A percentile compares a stretch with the other conserved stretches of the same genome.
Conservation (phyloP, 129 eudicot species). For the Sambucus nigra region DNA sequence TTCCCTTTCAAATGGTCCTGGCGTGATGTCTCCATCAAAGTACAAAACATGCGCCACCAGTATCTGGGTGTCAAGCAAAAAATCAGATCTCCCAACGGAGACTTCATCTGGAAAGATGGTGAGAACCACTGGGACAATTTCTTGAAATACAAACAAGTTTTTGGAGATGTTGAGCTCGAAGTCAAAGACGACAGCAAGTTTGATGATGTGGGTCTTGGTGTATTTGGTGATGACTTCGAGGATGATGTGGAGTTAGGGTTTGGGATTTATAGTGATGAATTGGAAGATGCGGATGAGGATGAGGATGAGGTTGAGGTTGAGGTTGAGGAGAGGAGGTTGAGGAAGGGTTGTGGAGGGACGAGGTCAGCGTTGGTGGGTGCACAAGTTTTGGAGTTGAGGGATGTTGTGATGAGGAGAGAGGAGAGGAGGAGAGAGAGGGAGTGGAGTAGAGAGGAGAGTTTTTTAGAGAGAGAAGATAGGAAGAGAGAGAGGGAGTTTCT, state of each 20-base stretch:
- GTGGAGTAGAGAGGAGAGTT: slow-evolving; percentile 39
- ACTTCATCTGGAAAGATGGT: slow-evolving; percentile 75
- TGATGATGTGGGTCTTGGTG: slow-evolving; percentile 25
- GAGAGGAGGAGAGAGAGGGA: slow-evolving; percentile 66
- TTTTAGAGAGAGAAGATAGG: slow-evolving; percentile 23
- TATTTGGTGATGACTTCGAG: slow-evolving; percentile 16
- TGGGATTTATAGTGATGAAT: slow-evolving; percentile 21
- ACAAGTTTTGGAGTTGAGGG: slow-evolving; percentile 62
- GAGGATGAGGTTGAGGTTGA: slow-evolving; percentile 21
- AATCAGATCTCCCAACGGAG: slow-evolving; percentile 39
- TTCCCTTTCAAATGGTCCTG: slow-evolving; percentile 84
- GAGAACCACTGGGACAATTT: slow-evolving; percentile 94
- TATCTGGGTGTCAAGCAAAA: slow-evolving; percentile 89
- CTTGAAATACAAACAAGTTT: slow-evolving; percentile 66
- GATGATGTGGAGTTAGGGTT: slow-evolving; percentile 24
- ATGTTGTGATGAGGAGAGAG: slow-evolving; percentile 51
- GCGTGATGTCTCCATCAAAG: slow-evolving; percentile 88
- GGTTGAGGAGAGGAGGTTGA: slow-evolving; percentile 22
- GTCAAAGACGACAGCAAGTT: slow-evolving; percentile 19
- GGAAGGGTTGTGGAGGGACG: slow-evolving; percentile 38
- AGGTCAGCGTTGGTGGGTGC: slow-evolving; percentile 54
- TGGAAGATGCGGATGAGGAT: slow-evolving; percentile 22
- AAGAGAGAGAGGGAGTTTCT: slow-evolving; percentile 24
- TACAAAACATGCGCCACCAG: slow-evolving; percentile 93
- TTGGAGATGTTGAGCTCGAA: slow-evolving; percentile 75